These are phyloP conservation scores for Pontederia paniculata DNA, from an alignment of 176 grass and related monocot species.

Conservation along the genomic window DNA sequence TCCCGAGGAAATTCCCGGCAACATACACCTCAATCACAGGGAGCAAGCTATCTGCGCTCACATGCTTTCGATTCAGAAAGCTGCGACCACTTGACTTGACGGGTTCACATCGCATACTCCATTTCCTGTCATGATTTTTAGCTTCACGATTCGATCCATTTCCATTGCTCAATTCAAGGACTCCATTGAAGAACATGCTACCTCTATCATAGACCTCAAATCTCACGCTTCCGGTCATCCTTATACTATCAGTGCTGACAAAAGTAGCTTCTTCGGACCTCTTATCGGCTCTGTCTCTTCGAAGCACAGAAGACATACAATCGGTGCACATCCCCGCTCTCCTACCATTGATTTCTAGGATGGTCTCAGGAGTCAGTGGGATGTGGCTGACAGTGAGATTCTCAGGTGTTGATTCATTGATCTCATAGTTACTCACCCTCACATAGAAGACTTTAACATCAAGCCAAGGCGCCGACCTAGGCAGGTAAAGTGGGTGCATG, in stretches of 20 bases:
- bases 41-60: conserved; percentile 32
- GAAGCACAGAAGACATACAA: conserved; percentile 34
- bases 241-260: conserved; percentile 43
- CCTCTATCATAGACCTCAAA: conserved; percentile 46
- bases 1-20: conserved; percentile 8
- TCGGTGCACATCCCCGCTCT: conserved; percentile 8
- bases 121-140: conserved; percentile 16
- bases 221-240: conserved; percentile 50
- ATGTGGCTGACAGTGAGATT: conserved; percentile 45
- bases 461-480: conserved; percentile 29
- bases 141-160: neutral
- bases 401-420: conserved; percentile 36
- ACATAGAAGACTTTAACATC: conserved; percentile 66
- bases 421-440: conserved; percentile 54
- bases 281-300: conserved; percentile 28
- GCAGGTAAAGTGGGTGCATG: conserved; percentile 13
- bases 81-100: conserved; percentile 25
- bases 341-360: conserved; percentile 27
- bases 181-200: conserved; percentile 43
- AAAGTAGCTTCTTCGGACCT: conserved; percentile 41
- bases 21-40: conserved; percentile 69
- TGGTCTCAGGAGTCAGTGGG: conserved; percentile 43
- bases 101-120: conserved; percentile 48
- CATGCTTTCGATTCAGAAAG: conserved; percentile 52
- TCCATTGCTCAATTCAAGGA: conserved; percentile 34